phyloP scores from a whole-genome alignment of 345 rosid species.

The Sapria himalayana region DNA sequence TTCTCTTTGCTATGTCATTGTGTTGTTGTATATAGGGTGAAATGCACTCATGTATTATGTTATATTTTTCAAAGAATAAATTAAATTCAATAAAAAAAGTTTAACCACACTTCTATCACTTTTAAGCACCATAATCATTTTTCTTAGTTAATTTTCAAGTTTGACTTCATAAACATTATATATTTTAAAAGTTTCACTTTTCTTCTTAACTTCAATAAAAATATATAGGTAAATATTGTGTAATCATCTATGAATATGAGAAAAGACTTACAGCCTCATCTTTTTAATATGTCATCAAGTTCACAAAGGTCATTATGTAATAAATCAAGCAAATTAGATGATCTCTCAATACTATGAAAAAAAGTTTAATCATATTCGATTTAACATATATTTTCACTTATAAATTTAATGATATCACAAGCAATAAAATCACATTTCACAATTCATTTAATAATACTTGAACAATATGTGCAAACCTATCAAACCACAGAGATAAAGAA shows the following conservation, averaged over 20 bases:
- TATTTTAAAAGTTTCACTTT: not conserved
- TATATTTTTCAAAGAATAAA: conserved; percentile 1
- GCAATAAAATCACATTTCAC: not conserved
- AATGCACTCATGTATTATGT: not conserved
- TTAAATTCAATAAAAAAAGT: not conserved
- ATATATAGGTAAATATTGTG: not conserved
- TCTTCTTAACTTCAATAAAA: not conserved
- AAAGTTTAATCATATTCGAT: conserved; percentile 6
- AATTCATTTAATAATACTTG: not conserved
- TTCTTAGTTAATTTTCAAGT: not conserved
- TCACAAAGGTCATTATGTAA: conserved; percentile 6
- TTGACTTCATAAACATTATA: not conserved
- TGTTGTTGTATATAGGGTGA: not conserved
- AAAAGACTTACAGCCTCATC: not conserved
- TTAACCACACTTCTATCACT: conserved; percentile 1
- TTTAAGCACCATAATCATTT: conserved; percentile 1
- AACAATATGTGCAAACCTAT: not conserved
- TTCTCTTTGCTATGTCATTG: not conserved
- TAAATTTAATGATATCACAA: not conserved
- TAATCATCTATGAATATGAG: conserved; percentile 8
- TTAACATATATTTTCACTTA: not conserved
- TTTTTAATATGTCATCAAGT: conserved; percentile 3
- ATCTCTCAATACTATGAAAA: conserved; percentile 3
- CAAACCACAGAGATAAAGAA: conserved; percentile 4
- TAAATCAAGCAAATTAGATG: not conserved